Base-by-base conservation (phyloP, 768 basidiomycete species). In the Gyrodon lividus region DNA sequence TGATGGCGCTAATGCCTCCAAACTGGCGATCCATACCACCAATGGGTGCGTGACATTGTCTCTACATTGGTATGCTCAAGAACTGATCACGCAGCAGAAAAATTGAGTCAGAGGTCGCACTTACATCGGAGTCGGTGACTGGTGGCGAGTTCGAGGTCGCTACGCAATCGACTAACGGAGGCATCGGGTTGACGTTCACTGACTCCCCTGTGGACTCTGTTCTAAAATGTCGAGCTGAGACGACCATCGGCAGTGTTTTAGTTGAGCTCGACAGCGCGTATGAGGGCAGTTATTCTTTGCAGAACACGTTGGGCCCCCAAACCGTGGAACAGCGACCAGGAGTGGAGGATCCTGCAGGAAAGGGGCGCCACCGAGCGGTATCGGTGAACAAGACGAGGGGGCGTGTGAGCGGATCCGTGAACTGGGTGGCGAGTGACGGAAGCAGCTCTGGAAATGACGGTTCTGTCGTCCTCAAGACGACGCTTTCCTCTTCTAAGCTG, bases 271-370 rank as follows among this genome's bases (percentile, higher is more conserved):
- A 72, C 43, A 46, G 58, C 22, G 70, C 73, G 2, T 80, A 69
- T 52, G 78, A 80, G 50, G 78, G 78, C 28, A 49, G 44, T 6
- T 76, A 76, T 61, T 52, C 51, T n/a, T 47, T 74, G 28, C 42
- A 45, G 26, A 69, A 68, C 1, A 45, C 67, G 24, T 52, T 68
- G 53, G 58, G 62, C 14, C 12, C 45, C 0, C 58, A 54, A 16
- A 10, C 22, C 7, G 59, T 77, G 16, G 38, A 50, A 14, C 23
- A 66, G 31, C 50, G 23, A 22, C 30, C 23, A 26, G 48, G 54
- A 14, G 64, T 60, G 13, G 69, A 67, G 45, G 71, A 72, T 43
- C 72, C 75, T 19, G 60, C 70, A 1, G 68, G 72, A 22, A 61
- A 54, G 19, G 70, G 64, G 6, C 71, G 77, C 39, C 59, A 31